phyloP scores from a whole-genome alignment of 306 rosid genomes.

The Quercus dentata region DNA sequence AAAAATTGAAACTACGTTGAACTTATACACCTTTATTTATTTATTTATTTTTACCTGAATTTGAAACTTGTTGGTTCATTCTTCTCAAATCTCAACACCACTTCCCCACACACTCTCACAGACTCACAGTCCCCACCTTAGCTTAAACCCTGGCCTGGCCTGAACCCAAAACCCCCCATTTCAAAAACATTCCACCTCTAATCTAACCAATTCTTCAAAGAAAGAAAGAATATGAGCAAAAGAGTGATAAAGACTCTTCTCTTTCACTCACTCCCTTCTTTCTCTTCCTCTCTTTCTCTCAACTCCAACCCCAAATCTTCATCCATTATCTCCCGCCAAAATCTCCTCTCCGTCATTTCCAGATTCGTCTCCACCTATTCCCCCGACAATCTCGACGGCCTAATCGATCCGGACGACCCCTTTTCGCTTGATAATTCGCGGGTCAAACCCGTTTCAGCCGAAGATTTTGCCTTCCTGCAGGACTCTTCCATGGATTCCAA shows the following conservation, averaged over 20 bases:
- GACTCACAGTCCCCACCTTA: not conserved
- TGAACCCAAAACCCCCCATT: not conserved
- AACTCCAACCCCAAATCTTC: slow-evolving; percentile 1
- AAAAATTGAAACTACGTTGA: too few relatives aligned
- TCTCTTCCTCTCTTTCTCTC: slow-evolving; percentile 12
- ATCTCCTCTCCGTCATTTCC: slow-evolving; percentile 1
- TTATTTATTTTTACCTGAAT: too few relatives aligned
- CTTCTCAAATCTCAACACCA: too few relatives aligned
- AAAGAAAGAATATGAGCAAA: slow-evolving; percentile 38
- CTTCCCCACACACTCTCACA: too few relatives aligned
- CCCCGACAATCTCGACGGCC: slow-evolving; percentile 46
- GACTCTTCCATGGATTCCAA: slow-evolving; percentile 35
- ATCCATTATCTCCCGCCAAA: not conserved
- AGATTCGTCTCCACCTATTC: slow-evolving; percentile 23
- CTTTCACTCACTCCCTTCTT: slow-evolving; percentile 24
- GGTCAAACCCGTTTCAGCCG: slow-evolving; percentile 26
- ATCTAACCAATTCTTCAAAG: not conserved
- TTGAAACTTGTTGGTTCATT: too few relatives aligned
- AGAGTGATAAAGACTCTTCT: slow-evolving; percentile 36
- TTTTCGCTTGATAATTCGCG: slow-evolving; percentile 16
- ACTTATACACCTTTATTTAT: too few relatives aligned
- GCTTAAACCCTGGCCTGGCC: not conserved
- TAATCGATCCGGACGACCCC: slow-evolving; percentile 41
- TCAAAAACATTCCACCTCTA: not conserved
- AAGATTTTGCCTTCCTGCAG: slow-evolving; percentile 54